A percentile compares a stretch with the other conserved stretches of the same genome.
Conservation (phyloP, 163 green algal species). For the Scenedesmus sp. region DNA sequence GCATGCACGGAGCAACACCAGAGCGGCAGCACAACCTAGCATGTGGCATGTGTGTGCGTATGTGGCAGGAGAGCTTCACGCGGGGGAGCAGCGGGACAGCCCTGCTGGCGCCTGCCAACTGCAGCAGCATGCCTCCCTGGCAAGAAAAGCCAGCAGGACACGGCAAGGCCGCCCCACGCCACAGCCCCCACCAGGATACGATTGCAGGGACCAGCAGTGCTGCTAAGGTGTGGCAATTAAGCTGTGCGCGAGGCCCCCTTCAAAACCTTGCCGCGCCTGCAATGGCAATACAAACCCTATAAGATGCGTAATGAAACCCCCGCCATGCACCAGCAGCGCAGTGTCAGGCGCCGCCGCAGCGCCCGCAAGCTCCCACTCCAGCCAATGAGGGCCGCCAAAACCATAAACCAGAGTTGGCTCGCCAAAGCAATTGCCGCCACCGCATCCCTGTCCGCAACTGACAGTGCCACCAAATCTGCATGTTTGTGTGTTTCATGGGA, state of each 20-base stretch:
- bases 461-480: slow-evolving; percentile 4
- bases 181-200: not conserved
- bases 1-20: not conserved
- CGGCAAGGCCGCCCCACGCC: not conserved
- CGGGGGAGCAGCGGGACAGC: not conserved
- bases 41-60: not conserved
- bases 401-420: not conserved
- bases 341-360: not conserved
- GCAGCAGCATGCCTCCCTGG: not conserved
- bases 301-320: not conserved
- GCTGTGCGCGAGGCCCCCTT: not conserved
- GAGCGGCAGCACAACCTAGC: not conserved
- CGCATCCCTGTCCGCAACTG: not conserved
- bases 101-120: not conserved
- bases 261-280: not conserved
- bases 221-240: not conserved
- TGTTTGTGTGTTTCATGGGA: not conserved
- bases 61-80: too few species aligned
- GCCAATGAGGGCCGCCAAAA: not conserved
- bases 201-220: not conserved
- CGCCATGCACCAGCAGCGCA: not conserved
- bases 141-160: not conserved
- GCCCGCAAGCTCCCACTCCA: not conserved
- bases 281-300: not conserved
- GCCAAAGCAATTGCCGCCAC: not conserved